Evolutionary conservation across 306 rosid genomes (phyloP), one percentile per base, ranked within the genome.

Genomic region (Ceratonia siliqua): DNA sequence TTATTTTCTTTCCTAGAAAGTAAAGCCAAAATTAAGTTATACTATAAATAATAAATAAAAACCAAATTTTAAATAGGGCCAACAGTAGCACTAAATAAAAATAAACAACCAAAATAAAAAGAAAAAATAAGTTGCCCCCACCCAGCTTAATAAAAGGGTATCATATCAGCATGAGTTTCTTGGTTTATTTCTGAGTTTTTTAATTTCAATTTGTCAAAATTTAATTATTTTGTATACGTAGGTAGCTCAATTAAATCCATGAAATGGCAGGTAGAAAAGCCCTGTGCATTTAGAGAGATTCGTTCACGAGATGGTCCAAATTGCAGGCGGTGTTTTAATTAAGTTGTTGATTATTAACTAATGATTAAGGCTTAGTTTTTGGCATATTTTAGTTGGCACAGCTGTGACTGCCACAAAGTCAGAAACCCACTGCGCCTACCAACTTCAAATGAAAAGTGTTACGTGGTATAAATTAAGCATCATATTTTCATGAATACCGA

Each of bases 331-430:
- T n/a, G 1, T 1, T 39, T 20, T 38, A 45, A 41, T 35, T 33
- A 28, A 33, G 11, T 55, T 1, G 36, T 24, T 39, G 28, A 41
- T 48, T 33, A 30, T 25, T 48, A 6, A 67, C 36, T 45, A 74
- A 78, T 87, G 33, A 78, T 74, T 72, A 74, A 54, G 43, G 73
- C 5, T 70, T 68, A n/a, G 75, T 36, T n/a, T 21, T 18, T 33
- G 20, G 22, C 62, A 59, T 59, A 75, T 21, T 68, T 68, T 62
- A 25, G 69, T 43, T 41, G 42, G 45, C 45, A 59, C 68, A 77
- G 73, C 82, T 82, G 68, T 72, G 59, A 59, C 70, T 50, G 32
- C 38, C 53, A 17, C 53, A 15, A 48, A 48, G 53, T 11, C 22
- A 66, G 38, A 65, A 74, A 76, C 41, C 53, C 66, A 38, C n/a